Conservation (phyloP, 208 protist genomes). For the Crithidia mellificae region DNA sequence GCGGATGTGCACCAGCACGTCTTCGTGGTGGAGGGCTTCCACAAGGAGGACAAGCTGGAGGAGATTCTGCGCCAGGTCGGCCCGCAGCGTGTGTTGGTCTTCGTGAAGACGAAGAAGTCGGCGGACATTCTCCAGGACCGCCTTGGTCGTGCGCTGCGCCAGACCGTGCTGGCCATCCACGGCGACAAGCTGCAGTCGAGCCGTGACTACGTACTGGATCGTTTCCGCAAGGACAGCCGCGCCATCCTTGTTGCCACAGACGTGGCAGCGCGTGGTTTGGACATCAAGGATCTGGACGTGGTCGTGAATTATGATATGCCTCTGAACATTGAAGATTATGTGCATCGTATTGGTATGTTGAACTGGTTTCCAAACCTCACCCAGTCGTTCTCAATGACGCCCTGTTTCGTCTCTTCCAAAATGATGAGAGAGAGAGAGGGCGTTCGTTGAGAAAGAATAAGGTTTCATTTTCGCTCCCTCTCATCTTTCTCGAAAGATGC, state of each 20-base stretch:
- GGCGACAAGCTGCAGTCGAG: conserved; percentile 92
- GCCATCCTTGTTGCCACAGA: conserved; percentile 92
- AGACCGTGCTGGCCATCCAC: conserved; percentile 81
- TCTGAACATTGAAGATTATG: conserved; percentile 98
- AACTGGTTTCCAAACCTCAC: conserved; percentile 34
- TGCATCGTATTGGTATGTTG: conserved; percentile 97
- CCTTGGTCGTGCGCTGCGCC: conserved; percentile 64
- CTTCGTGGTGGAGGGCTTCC: conserved; percentile 56
- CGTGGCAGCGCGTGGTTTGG: conserved; percentile 94
- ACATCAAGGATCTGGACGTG: conserved; percentile 98
- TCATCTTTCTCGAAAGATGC: conserved; percentile 19
- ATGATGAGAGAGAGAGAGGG: neutral
- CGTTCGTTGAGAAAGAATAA: neutral
- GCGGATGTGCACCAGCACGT: conserved; percentile 83
- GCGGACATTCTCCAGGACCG: conserved; percentile 75
- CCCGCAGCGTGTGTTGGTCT: conserved; percentile 86
- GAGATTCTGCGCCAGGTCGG: conserved; percentile 68
- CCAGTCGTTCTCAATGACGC: neutral
- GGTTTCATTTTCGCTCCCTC: conserved; percentile 29
- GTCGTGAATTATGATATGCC: conserved; percentile 99
- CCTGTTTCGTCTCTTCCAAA: neutral
- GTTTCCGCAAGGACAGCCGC: conserved; percentile 71
- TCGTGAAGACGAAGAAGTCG: conserved; percentile 86
- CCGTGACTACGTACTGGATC: conserved; percentile 89
- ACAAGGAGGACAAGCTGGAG: conserved; percentile 82